Evolutionary conservation across 176 grass and related monocot species (phyloP).

Genomic region (Musa schizocarpa): DNA sequence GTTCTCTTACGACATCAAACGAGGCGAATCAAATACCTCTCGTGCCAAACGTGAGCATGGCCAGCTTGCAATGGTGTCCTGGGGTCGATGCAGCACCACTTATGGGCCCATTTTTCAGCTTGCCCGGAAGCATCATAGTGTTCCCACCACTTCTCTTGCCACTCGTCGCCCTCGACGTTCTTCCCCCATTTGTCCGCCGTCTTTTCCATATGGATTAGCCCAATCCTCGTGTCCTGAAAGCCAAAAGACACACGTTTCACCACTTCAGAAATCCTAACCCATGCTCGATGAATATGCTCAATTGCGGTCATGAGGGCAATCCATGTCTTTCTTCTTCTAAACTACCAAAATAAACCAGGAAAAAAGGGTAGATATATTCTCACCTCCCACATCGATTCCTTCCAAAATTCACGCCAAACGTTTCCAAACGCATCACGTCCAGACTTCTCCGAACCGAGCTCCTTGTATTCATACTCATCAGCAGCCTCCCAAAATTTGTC

Average conservation of each 20-base stretch:
- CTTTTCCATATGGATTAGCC: slow-evolving; percentile 85
- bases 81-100: slow-evolving; percentile 95
- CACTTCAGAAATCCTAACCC: no score
- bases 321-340: no score
- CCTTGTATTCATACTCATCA: slow-evolving; percentile 78
- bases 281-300: no score
- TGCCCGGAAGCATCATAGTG: slow-evolving; percentile 76
- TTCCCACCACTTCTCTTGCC: slow-evolving; percentile 97
- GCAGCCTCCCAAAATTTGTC: slow-evolving; percentile 99
- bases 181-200: slow-evolving; percentile 94
- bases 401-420: slow-evolving; percentile 96
- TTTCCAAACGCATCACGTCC: slow-evolving; percentile 81
- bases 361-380: no score
- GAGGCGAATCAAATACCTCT: slow-evolving; percentile 48
- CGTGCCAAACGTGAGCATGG: slow-evolving; percentile 99
- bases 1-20: background rate
- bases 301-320: no score
- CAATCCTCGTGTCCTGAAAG: slow-evolving; percentile 52
- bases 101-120: slow-evolving; percentile 89
- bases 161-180: slow-evolving; percentile 72
- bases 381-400: slow-evolving; percentile 91
- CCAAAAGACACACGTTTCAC: no score
- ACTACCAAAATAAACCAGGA: no score
- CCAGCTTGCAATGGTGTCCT: slow-evolving; percentile 65
- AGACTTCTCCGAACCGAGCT: slow-evolving; percentile 90